Evolutionary conservation across 1,284 basidiomycete genomes (phyloP), one percentile per base, ranked within the genome.

Genomic region (Fistulina hepatica): DNA sequence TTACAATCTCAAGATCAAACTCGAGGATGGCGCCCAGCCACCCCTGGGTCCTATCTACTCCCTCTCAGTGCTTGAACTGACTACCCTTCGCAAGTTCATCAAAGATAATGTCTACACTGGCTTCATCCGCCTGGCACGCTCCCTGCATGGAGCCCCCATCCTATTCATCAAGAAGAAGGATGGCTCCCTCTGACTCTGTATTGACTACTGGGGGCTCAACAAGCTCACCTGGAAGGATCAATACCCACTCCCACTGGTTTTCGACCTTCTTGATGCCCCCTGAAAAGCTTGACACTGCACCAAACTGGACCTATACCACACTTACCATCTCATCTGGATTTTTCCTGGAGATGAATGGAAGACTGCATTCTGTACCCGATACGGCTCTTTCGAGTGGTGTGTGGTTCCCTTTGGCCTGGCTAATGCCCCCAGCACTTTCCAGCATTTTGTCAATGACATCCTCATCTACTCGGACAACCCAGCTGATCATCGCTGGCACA

Each of bases 101-200:
- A 43, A 53, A 3, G 53, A 57, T 11, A 48, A 49, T 19, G 42
- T 58, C 8, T 27, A 16, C 15, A 45, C 34, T 37, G 40, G 48
- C 15, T 40, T 39, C 23, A 52, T 52, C 22, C 34, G 43, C 9
- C 34, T 24, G n/a, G 48, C 52, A 8, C 41, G 15, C 3, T 48
- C 49, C 3, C 44, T 48, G 2, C 41, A 43, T 9, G 51, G 35
- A 0, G 42, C 59, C 0, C 56, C 59, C 0, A 47, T 62, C 15
- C 48, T 65, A 0, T 64, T 63, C 37, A 52, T 58, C 11, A 51
- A 53, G 31, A 65, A 65, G 47, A 61, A 61, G 42, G n/a, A n/a
- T n/a, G n/a, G n/a, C n/a, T 33, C 40, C 0, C 40, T 59, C 0
- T 44, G 55, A 1, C 47, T 59, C 0, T 57, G 55, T 33, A 48